Base-by-base conservation (phyloP, 2,329 filamentous ascomycete genomes). In the Pyricularia pennisetigena region DNA sequence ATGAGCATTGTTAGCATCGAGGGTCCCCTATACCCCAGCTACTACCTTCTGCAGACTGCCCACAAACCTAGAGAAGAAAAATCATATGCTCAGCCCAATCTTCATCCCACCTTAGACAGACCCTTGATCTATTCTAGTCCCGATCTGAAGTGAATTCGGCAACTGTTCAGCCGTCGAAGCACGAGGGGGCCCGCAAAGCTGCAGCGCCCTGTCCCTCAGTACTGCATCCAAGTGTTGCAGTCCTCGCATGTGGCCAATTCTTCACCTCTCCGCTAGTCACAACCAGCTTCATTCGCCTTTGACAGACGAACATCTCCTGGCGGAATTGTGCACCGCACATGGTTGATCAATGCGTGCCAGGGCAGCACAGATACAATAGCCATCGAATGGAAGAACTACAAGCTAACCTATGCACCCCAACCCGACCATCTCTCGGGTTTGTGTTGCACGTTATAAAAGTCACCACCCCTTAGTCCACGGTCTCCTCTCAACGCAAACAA, bases 401-500 rank as follows among this genome's bases (percentile, higher is more conserved):
- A 26, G 32, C 32, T 26, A 16, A 35, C 67, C 68, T 70, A 64
- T 69, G 73, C 29, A 71, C 64, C 14, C 57, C 64, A 12, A 54
- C 32, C 24, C 57, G 57, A 16, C 23, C 57, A 61, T 61, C 23
- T 16, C 23, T 26, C 57, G 57, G 57, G n/a, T 4, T 61, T 61
- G n/a, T 61, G 57, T 26, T 61, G 7, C 57, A 24, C 57, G 24
- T 24, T 26, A 26, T 61, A 24, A 24, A 41, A 61, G 57, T 61
- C 57, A 16, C 65, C 65, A 3, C 65, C 65, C 2, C 30, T 67
- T 3, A 67, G 75, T 64, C 78, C 76, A 69, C 77, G 78, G 71
- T 79, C 79, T 65, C 77, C 78, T 66, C 72, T 79, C 72, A 81
- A 85, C 72, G 77, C 80, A 68, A 85, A 87, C 75, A 88, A 87